phyloP scores from a whole-genome alignment of 345 rosid species.

The Dipteronia sinensis region DNA sequence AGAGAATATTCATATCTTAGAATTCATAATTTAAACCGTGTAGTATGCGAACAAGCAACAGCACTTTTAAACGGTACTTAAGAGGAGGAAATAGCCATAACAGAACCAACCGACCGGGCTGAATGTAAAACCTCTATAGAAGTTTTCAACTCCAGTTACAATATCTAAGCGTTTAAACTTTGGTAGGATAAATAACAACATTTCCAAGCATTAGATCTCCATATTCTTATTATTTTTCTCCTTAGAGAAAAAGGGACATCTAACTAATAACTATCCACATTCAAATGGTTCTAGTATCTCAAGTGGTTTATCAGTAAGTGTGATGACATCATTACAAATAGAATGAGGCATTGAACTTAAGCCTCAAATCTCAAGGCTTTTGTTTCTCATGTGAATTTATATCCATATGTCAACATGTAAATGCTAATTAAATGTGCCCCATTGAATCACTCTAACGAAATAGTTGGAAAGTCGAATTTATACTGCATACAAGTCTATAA shows the following conservation, averaged over 20 bases:
- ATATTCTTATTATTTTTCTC: background rate
- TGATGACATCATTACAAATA: background rate
- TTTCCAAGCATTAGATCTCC: background rate
- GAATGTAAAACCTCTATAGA: background rate
- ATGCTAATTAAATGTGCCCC: background rate
- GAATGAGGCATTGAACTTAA: background rate
- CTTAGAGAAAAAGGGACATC: background rate
- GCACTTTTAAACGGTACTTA: too few relatives aligned
- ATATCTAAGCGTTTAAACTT: background rate
- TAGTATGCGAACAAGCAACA: too few relatives aligned
- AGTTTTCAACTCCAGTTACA: background rate
- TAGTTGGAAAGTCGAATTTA: background rate
- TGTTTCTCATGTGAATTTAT: conserved; percentile 1
- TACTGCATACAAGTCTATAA: background rate
- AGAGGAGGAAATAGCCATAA: too few relatives aligned
- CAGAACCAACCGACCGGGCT: too few relatives aligned
- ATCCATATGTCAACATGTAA: background rate
- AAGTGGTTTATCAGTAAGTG: background rate
- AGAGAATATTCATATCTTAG: too few relatives aligned
- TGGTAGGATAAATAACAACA: background rate
- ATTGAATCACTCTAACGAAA: background rate
- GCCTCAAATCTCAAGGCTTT: background rate
- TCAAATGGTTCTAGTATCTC: background rate
- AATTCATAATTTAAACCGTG: too few relatives aligned
- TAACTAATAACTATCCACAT: background rate